Conservation (phyloP, 805 yeast genomes). For the Isabelozyma pseudorhagii region DNA sequence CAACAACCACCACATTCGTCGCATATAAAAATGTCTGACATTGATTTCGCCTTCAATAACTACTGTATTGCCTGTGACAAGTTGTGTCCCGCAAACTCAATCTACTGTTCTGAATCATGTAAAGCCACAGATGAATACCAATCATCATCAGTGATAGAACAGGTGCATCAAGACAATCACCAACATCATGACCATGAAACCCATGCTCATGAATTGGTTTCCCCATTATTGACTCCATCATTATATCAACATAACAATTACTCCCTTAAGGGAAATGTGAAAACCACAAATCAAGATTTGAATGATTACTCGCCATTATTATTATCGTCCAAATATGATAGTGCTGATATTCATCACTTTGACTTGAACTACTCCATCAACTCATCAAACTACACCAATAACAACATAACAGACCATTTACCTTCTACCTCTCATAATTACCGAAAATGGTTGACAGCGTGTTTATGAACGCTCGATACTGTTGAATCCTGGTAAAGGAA, state of each 20-base stretch:
- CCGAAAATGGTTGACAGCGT: constrained; percentile 38
- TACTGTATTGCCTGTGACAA: constrained; percentile 37
- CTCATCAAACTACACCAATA: constrained; percentile 10
- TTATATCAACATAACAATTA: constrained; percentile 20
- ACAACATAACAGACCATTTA: constrained; percentile 8
- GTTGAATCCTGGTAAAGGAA: background rate
- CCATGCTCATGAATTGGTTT: constrained; percentile 13
- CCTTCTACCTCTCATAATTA: constrained; percentile 36
- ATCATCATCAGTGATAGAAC: constrained; percentile 11
- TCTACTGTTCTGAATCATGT: constrained; percentile 31
- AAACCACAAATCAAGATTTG: background rate
- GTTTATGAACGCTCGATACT: constrained; percentile 11
- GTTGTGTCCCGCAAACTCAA: constrained; percentile 19
- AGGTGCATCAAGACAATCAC: constrained; percentile 5
- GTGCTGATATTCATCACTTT: constrained; percentile 18
- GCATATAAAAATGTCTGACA: constrained; percentile 29
- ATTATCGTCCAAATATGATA: constrained; percentile 11
- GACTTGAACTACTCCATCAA: constrained; percentile 32
- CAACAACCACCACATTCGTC: background rate
- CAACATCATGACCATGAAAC: constrained; percentile 2
- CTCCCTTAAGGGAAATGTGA: background rate
- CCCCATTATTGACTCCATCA: constrained; percentile 39
- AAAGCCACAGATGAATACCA: constrained; percentile 28
- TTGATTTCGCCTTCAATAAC: constrained; percentile 26
- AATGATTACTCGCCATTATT: constrained; percentile 18